These are phyloP conservation scores for Cystofilobasidium capitatum DNA, from an alignment of 768 basidiomycete genomes.

Conservation along the genomic window DNA sequence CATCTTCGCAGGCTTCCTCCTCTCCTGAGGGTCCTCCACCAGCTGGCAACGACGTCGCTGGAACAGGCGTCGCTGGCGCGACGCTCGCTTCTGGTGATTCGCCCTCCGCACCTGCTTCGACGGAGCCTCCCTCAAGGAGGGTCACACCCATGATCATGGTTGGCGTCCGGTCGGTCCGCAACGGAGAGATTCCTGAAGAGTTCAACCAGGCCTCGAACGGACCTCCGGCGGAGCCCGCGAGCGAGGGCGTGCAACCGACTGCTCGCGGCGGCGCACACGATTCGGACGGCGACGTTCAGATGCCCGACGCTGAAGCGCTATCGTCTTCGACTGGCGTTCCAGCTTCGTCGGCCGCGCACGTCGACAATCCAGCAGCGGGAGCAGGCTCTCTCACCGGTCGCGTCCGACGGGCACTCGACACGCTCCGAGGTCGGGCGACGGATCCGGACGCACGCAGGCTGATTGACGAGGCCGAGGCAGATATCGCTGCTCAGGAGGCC, in stretches of 20 bases:
- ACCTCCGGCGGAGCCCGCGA: no score
- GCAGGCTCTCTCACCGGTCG: background rate
- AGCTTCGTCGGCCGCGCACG: background rate
- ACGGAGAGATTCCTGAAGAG: background rate
- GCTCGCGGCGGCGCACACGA: no score
- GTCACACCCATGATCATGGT: conserved; percentile 4
- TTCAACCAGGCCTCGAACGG: background rate
- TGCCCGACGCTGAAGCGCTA: no score
- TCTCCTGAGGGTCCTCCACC: background rate
- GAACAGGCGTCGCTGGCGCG: no score
- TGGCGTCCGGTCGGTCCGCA: background rate
- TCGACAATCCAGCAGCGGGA: no score
- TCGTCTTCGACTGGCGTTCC: background rate
- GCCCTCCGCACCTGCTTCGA: no score
- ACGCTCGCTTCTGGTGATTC: no score
- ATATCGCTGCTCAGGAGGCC: background rate
- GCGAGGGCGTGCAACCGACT: no score
- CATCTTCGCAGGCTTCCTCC: background rate
- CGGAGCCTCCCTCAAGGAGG: background rate
- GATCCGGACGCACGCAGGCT: no score
- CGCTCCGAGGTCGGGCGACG: background rate
- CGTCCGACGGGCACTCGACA: background rate
- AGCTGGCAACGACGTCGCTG: background rate
- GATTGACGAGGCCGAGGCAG: background rate
- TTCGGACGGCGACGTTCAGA: no score